Base-by-base conservation (phyloP, 1,284 basidiomycete genomes). In the Hemileia vastatrix region DNA sequence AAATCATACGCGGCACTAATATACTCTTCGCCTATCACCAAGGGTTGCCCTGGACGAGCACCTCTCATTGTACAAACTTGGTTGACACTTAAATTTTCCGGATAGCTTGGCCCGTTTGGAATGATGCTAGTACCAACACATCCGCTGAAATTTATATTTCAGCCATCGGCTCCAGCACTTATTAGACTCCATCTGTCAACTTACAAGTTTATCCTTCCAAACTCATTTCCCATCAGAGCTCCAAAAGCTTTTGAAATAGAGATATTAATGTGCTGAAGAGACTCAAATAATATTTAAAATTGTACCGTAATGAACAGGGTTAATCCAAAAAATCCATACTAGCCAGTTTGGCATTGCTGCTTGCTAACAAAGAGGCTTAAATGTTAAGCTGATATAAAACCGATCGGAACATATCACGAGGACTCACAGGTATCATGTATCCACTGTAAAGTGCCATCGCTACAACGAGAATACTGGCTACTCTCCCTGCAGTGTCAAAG, bases 301-400 rank as follows among this genome's bases (percentile, higher is more conserved):
- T n/a, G n/a, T 55, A 24, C 85, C 86, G 77, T 90, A 93, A 13
- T 83, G 78, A 47, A 88, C 73, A 4, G 75, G 74, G 55, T 68
- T 66, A 66, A 88, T 76, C 66, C 60, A 55, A 69, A 65, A 74
- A 49, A 90, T 83, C 88, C 89, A 91, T 79, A 87, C 89, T 15
- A 92, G 75, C 89, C 89, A 93, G 55, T 87, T 79, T 74, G 89
- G 86, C 88, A 93, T 90, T 63, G 82, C 79, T 66, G 81, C 80
- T 6, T 84, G 8, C n/a, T 2, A 54, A 61, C 43, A 45, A 52
- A 52, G 23, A 52, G 13, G 31, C 6, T 9, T 13, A 52, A 6
- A 52, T 45, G 32, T 6, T n/a, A 33, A 19, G 18, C 6, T 36
- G 43, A 52, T 13, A 52, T 1, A 52, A 52, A 52, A 27, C 15